phyloP scores from a whole-genome alignment of 2,329 filamentous ascomycete species.

The Claviceps pazoutovae region DNA sequence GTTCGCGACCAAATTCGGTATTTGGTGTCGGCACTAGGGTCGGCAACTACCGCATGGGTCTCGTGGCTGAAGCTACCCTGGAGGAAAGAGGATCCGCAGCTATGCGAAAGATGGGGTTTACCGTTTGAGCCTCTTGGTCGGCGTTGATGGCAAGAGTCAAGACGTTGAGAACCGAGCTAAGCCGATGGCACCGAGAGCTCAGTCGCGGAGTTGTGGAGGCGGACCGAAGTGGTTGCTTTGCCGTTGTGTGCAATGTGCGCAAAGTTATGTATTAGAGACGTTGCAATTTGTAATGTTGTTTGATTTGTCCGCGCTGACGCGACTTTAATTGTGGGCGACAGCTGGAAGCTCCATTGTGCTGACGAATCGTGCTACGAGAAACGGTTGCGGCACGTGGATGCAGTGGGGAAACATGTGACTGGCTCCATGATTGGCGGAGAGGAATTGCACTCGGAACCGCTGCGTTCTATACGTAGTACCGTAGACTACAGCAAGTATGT shows the following conservation, averaged over 20 bases:
- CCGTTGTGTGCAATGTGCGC: not conserved
- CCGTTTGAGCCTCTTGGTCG: not conserved
- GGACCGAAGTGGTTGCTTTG: not conserved
- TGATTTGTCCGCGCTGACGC: not conserved
- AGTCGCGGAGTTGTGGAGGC: not conserved
- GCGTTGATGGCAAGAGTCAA: not conserved
- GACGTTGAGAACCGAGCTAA: not conserved
- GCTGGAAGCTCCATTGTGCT: too few species aligned
- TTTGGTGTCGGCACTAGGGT: too few species aligned
- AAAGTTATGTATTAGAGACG: too few species aligned
- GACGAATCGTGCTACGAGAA: too few species aligned
- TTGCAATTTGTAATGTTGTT: not conserved
- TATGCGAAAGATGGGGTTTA: not conserved
- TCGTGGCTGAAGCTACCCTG: constrained; percentile 1
- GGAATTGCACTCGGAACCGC: too few species aligned
- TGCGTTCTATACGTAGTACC: too few species aligned
- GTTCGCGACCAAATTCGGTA: constrained; percentile 1
- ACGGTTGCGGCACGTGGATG: too few species aligned
- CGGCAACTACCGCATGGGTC: constrained; percentile 1
- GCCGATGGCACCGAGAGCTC: constrained; percentile 1
- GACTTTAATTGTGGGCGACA: not conserved
- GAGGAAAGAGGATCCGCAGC: not conserved
- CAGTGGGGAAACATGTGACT: not conserved
- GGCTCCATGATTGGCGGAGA: too few species aligned
- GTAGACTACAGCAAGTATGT: too few species aligned